Evolutionary conservation across 2,329 filamentous ascomycete genomes (phyloP).

Genomic region (Alternaria viburni): DNA sequence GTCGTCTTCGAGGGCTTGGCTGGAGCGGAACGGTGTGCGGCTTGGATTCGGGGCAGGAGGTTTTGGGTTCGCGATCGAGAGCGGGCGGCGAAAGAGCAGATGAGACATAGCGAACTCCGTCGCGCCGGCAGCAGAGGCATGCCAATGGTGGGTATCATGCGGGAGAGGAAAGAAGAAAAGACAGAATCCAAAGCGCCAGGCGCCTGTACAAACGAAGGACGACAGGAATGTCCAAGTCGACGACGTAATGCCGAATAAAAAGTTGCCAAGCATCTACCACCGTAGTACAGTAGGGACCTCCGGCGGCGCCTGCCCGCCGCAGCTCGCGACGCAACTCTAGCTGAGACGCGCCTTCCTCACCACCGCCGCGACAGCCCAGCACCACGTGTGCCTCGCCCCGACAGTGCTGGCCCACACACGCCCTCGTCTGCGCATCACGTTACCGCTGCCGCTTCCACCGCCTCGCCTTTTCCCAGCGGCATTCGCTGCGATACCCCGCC

Average conservation of each 20-base stretch:
- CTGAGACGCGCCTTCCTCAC: conserved; percentile 28
- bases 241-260: conserved; percentile 31
- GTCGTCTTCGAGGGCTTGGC: neutral
- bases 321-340: conserved; percentile 21
- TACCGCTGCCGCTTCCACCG: neutral
- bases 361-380: conserved; percentile 10
- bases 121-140: conserved; percentile 38
- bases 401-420: neutral
- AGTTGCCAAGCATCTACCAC: conserved; percentile 23
- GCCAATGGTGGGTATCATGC: conserved; percentile 6
- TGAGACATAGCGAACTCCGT: conserved; percentile 48
- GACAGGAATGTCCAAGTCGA: neutral
- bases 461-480: conserved; percentile 6
- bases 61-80: conserved; percentile 24
- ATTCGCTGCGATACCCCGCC: conserved; percentile 40
- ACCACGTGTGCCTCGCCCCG: neutral
- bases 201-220: neutral
- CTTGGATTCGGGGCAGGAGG: conserved; percentile 37
- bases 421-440: neutral
- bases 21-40: conserved; percentile 17
- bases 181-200: neutral
- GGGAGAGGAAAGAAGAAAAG: neutral
- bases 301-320: conserved; percentile 18
- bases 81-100: conserved; percentile 47
- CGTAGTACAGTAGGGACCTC: conserved; percentile 11